Percentiles rank a stretch among this genome's conserved stretches.
Evolutionary conservation across 257 asterid genomes (phyloP).

Genomic region (Nicotiana sylvestris): DNA sequence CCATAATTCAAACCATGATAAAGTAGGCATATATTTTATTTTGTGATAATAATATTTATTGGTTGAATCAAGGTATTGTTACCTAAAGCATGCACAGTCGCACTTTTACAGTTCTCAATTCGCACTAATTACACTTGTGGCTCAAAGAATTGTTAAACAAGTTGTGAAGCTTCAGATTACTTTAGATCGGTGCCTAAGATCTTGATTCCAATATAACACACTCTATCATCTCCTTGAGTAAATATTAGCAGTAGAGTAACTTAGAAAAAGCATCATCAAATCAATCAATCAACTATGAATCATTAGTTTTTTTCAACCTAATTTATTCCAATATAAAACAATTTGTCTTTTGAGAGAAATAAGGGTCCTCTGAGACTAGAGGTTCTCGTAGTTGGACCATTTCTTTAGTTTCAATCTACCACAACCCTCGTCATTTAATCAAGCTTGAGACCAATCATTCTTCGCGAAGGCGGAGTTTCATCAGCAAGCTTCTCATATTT

Average conservation of each 20-base stretch:
- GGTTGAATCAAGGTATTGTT: background rate
- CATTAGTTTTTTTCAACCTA: background rate
- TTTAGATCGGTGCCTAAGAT: background rate
- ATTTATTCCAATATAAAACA: background rate
- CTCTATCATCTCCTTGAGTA: background rate
- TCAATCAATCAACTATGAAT: background rate
- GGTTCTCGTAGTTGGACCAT: background rate
- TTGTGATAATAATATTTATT: background rate
- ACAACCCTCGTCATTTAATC: background rate
- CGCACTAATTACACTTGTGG: background rate
- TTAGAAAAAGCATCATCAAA: background rate
- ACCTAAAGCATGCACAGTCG: background rate
- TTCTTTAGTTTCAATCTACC: background rate
- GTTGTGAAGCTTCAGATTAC: background rate
- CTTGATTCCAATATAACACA: background rate
- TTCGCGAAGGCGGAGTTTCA: background rate
- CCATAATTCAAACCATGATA: background rate
- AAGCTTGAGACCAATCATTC: background rate
- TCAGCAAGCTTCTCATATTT: background rate
- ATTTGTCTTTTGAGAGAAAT: background rate
- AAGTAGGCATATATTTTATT: background rate
- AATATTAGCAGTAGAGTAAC: background rate
- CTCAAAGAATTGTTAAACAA: background rate
- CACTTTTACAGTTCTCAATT: background rate
- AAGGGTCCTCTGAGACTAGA: background rate